A percentile compares a stretch with the other conserved stretches of the same genome.
These are phyloP conservation scores for Cyberlindnera xylosilytica DNA, from an alignment of 805 yeast species.

Conservation along the genomic window DNA sequence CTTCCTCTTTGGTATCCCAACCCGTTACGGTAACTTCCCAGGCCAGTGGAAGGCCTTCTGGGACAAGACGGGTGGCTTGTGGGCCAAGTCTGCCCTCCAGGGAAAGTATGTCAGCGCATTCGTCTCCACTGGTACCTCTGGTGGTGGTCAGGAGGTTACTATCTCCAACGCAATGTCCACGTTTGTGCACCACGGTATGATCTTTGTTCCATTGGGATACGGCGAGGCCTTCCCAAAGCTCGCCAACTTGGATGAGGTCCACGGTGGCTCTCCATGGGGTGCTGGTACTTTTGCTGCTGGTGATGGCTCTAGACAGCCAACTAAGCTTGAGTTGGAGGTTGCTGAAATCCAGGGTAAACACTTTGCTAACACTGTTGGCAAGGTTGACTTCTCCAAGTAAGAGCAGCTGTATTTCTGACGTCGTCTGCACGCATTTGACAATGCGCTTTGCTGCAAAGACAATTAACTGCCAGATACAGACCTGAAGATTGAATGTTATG, in stretches of 20 bases:
- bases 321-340: slow-evolving; percentile 58
- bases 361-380: slow-evolving; percentile 48
- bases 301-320: slow-evolving; percentile 72
- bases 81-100: slow-evolving; percentile 66
- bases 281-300: slow-evolving; percentile 75
- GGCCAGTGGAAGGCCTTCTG: slow-evolving; percentile 75
- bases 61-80: slow-evolving; percentile 73
- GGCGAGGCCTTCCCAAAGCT: slow-evolving; percentile 51
- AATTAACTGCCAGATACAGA: too few species aligned
- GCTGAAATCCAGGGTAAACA: slow-evolving; percentile 66
- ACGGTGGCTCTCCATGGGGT: slow-evolving; percentile 87
- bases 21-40: slow-evolving; percentile 74
- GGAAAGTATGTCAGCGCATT: slow-evolving; percentile 77
- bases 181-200: slow-evolving; percentile 73
- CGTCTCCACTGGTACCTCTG: slow-evolving; percentile 66
- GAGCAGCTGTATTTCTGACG: too few species aligned
- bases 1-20: slow-evolving; percentile 75
- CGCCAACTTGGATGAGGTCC: slow-evolving; percentile 60
- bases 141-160: slow-evolving; percentile 80
- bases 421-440: too few species aligned
- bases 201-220: slow-evolving; percentile 77
- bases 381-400: slow-evolving; percentile 14
- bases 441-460: too few species aligned
- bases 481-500: too few species aligned
- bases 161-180: slow-evolving; percentile 55